Conservation (phyloP, 2,329 filamentous ascomycete genomes). For the Trichoderma atroviride region DNA sequence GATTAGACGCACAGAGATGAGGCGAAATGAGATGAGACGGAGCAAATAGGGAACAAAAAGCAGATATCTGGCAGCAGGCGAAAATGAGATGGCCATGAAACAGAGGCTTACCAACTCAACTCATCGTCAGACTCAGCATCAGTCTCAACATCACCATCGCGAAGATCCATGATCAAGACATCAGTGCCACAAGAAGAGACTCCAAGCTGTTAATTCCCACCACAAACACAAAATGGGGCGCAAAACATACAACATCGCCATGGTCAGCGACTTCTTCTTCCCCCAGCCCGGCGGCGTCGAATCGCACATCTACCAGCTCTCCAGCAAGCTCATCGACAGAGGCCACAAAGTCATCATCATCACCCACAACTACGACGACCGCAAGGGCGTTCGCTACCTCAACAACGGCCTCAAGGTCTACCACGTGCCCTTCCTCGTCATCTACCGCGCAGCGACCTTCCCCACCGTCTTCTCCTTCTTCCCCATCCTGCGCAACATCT, state of each 20-base stretch:
- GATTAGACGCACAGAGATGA: neutral
- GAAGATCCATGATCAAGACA: neutral
- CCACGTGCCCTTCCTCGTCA: slow-evolving; percentile 92
- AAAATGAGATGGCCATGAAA: neutral
- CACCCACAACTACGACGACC: slow-evolving; percentile 89
- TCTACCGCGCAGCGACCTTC: slow-evolving; percentile 91
- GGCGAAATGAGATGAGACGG: slow-evolving; percentile 16
- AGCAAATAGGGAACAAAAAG: neutral
- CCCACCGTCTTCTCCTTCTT: slow-evolving; percentile 99
- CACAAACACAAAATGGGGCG: slow-evolving; percentile 48
- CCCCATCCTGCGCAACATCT: slow-evolving; percentile 93
- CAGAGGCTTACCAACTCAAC: slow-evolving; percentile 1
- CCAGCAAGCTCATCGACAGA: slow-evolving; percentile 92
- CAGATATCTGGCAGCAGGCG: neutral
- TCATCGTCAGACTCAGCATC: slow-evolving; percentile 20
- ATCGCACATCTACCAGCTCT: slow-evolving; percentile 97
- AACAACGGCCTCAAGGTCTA: slow-evolving; percentile 99
- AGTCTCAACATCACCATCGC: slow-evolving; percentile 25
- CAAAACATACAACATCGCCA: slow-evolving; percentile 70
- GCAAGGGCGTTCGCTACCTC: slow-evolving; percentile 89
- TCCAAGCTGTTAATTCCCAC: neutral
- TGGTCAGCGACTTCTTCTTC: slow-evolving; percentile 99
- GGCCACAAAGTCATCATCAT: slow-evolving; percentile 98
- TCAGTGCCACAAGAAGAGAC: neutral
- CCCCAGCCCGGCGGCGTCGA: slow-evolving; percentile 95